Evolutionary conservation across 192 early-diverging fungal species (phyloP).

Genomic region (Coemansia sp.): DNA sequence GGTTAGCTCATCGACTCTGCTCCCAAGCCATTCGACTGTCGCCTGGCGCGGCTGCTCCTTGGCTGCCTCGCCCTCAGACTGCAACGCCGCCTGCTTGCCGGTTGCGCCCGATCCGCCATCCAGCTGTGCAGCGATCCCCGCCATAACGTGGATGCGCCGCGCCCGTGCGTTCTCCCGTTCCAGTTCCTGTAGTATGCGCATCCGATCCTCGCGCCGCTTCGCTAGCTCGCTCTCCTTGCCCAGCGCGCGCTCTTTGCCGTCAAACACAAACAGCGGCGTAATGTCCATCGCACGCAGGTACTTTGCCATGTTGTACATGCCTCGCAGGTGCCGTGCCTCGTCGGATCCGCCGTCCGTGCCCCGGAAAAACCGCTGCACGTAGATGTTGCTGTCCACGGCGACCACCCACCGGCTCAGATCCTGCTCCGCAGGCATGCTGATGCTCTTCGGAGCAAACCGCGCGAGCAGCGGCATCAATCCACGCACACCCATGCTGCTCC

Average conservation of each 20-base stretch:
- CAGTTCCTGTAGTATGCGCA: slow-evolving; percentile 11
- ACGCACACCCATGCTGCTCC: slow-evolving; percentile 55
- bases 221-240: slow-evolving; percentile 56
- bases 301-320: slow-evolving; percentile 57
- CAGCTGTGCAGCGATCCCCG: slow-evolving; percentile 4
- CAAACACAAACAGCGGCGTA: slow-evolving; percentile 72
- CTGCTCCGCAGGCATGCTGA: slow-evolving; percentile 30
- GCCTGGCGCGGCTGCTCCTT: no score
- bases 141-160: slow-evolving; percentile 14
- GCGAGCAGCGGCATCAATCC: slow-evolving; percentile 55
- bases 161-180: slow-evolving; percentile 19
- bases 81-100: background rate
- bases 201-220: slow-evolving; percentile 16
- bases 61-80: background rate
- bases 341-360: slow-evolving; percentile 40
- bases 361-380: slow-evolving; percentile 56
- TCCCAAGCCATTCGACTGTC: slow-evolving; percentile 3
- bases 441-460: slow-evolving; percentile 52
- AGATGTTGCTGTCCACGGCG: slow-evolving; percentile 58
- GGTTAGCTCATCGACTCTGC: background rate
- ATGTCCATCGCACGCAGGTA: slow-evolving; percentile 54
- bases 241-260: slow-evolving; percentile 50
- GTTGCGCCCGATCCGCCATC: background rate
- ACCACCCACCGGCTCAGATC: slow-evolving; percentile 47
- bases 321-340: slow-evolving; percentile 55